These are phyloP conservation scores for Phylloporus sp. DNA, from an alignment of 768 basidiomycete genomes.

Conservation along the genomic window DNA sequence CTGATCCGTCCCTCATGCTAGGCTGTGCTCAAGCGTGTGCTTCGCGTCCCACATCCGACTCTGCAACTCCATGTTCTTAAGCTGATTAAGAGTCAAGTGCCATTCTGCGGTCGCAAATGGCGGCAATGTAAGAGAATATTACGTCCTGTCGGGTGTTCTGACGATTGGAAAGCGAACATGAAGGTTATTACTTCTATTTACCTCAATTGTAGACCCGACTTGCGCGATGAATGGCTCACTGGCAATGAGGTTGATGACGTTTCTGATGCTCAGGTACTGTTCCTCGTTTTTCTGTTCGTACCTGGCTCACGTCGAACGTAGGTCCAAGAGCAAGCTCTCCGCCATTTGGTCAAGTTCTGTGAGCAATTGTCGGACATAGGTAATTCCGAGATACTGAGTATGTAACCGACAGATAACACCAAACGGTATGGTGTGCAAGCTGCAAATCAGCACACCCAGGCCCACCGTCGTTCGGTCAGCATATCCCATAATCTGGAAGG, in stretches of 20 bases:
- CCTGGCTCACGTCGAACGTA: slow-evolving; percentile 30
- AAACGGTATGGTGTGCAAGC: slow-evolving; percentile 75
- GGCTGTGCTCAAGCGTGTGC: slow-evolving; percentile 93
- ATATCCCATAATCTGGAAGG: slow-evolving; percentile 80
- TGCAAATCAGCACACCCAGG: slow-evolving; percentile 45
- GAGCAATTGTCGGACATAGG: slow-evolving; percentile 28
- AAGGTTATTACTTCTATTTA: slow-evolving; percentile 99
- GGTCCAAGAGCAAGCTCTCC: slow-evolving; percentile 93
- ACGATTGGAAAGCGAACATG: slow-evolving; percentile 77
- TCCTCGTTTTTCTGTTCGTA: slow-evolving; percentile 2
- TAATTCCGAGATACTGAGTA: slow-evolving; percentile 7
- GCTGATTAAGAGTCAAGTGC: slow-evolving; percentile 97
- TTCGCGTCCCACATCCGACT: slow-evolving; percentile 91
- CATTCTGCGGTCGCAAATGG: slow-evolving; percentile 97
- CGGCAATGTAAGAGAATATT: slow-evolving; percentile 66
- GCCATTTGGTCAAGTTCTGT: slow-evolving; percentile 95
- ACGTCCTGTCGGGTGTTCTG: slow-evolving; percentile 2
- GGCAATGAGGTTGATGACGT: slow-evolving; percentile 89
- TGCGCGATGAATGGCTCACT: slow-evolving; percentile 96
- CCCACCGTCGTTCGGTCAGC: slow-evolving; percentile 77
- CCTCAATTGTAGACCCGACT: slow-evolving; percentile 92
- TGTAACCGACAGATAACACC: slow-evolving; percentile 63
- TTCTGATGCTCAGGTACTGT: slow-evolving; percentile 77
- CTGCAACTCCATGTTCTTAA: slow-evolving; percentile 93
- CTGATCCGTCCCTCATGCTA: slow-evolving; percentile 32